Conservation (phyloP, 768 basidiomycete species). For the Ephemerocybe angulata region DNA sequence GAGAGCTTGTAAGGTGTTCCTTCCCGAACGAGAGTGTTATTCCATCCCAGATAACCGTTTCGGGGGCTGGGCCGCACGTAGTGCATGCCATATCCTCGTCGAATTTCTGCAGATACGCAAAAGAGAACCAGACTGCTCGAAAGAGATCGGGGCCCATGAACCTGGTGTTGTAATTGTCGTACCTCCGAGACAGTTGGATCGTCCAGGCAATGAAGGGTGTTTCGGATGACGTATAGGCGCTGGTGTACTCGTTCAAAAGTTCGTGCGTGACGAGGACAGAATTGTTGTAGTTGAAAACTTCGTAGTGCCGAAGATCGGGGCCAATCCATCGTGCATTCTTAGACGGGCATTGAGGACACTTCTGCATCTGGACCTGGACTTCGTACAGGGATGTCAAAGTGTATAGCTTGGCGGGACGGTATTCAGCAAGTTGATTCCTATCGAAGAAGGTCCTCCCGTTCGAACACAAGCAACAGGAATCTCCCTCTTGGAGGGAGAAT, state of each 20-base stretch:
- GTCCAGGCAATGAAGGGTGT: conserved; percentile 24
- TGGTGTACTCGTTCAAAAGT: conserved; percentile 32
- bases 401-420: conserved; percentile 4
- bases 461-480: neutral
- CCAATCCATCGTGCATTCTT: conserved; percentile 21
- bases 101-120: conserved; percentile 19
- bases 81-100: conserved; percentile 21
- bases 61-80: conserved; percentile 24
- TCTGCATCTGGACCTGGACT: conserved; percentile 13
- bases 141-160: conserved; percentile 30
- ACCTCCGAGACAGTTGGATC: conserved; percentile 11
- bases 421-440: neutral
- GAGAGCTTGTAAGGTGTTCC: conserved; percentile 21
- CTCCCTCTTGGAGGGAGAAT: neutral
- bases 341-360: conserved; percentile 12
- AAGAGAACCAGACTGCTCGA: conserved; percentile 32
- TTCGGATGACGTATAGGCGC: conserved; percentile 29
- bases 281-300: conserved; percentile 27
- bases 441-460: neutral
- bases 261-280: conserved; percentile 24
- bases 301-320: conserved; percentile 23
- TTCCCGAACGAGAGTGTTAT: conserved; percentile 27
- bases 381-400: neutral
- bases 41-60: conserved; percentile 31
- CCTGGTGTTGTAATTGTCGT: conserved; percentile 5